Conservation (phyloP, 495 filamentous ascomycete genomes). For the Bacidia rubella region DNA sequence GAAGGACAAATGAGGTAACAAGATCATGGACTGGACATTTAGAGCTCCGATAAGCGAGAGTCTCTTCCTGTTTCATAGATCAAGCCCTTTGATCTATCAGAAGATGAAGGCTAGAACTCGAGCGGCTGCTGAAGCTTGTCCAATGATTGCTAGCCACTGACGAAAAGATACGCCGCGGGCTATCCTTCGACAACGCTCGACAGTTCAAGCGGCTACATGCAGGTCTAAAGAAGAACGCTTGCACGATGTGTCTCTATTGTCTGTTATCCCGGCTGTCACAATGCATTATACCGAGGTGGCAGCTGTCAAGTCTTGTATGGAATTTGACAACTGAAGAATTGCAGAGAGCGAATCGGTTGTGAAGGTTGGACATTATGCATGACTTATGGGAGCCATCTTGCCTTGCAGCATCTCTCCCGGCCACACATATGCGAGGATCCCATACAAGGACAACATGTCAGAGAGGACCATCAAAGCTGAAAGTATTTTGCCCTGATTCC, state of each 20-base stretch:
- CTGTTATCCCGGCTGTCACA: background rate
- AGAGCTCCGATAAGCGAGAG: background rate
- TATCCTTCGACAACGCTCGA: background rate
- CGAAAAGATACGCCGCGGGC: background rate
- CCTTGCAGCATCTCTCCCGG: background rate
- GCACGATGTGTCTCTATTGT: background rate
- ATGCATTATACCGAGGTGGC: background rate
- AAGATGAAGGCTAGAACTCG: too few relatives aligned
- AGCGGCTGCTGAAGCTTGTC: too few relatives aligned
- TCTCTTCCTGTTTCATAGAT: background rate
- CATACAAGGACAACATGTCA: background rate
- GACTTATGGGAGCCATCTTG: background rate
- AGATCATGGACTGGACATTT: background rate
- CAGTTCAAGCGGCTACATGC: background rate
- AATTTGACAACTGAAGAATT: background rate
- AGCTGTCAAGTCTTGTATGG: background rate
- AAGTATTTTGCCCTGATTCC: background rate
- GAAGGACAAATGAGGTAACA: slow-evolving; percentile 5
- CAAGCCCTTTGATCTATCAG: background rate
- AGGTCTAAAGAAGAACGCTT: background rate
- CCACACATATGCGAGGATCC: background rate
- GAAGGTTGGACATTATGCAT: background rate
- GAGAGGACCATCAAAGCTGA: background rate
- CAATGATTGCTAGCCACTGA: background rate
- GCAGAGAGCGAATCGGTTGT: background rate